These are phyloP conservation scores for Aspergillus taichungensis DNA, from an alignment of 495 filamentous ascomycete species.

Conservation along the genomic window DNA sequence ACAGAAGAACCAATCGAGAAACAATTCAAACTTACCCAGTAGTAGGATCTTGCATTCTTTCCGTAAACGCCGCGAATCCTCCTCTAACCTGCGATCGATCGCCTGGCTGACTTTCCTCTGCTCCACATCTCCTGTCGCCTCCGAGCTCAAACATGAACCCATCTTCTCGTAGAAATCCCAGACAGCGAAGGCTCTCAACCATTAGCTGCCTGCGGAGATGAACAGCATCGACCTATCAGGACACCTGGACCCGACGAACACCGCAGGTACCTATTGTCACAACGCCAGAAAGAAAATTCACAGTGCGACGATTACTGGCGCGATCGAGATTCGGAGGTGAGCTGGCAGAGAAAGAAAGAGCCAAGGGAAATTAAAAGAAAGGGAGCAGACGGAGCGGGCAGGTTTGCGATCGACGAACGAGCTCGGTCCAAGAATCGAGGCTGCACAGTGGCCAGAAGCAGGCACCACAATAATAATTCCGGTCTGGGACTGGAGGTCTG, in stretches of 20 bases:
- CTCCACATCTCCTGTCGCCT: constrained; percentile 69
- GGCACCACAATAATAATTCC: constrained; percentile 3
- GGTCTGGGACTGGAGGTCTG: constrained; percentile 11
- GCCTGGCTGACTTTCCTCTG: constrained; percentile 88
- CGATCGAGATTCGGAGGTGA: constrained; percentile 4
- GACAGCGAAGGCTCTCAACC: constrained; percentile 17
- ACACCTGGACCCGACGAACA: constrained; percentile 3
- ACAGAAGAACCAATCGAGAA: no score
- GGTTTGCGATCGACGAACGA: constrained; percentile 6
- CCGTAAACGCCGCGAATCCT: constrained; percentile 81
- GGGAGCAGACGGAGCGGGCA: not conserved
- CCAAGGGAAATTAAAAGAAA: not conserved
- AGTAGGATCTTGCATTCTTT: constrained; percentile 98
- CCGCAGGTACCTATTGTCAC: not conserved
- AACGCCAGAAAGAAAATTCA: not conserved
- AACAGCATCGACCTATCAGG: constrained; percentile 15
- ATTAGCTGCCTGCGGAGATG: constrained; percentile 19
- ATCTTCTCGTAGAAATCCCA: constrained; percentile 40
- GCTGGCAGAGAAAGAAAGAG: not conserved
- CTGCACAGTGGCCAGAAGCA: constrained; percentile 6
- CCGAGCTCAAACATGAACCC: constrained; percentile 82
- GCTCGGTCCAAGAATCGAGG: constrained; percentile 6
- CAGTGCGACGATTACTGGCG: not conserved
- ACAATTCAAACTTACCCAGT: constrained; percentile 54
- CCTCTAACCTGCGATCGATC: constrained; percentile 87